A percentile compares a stretch with the other conserved stretches of the same genome.
phyloP scores from a whole-genome alignment of 495 filamentous ascomycete species.

The Aspergillus nidulans region DNA sequence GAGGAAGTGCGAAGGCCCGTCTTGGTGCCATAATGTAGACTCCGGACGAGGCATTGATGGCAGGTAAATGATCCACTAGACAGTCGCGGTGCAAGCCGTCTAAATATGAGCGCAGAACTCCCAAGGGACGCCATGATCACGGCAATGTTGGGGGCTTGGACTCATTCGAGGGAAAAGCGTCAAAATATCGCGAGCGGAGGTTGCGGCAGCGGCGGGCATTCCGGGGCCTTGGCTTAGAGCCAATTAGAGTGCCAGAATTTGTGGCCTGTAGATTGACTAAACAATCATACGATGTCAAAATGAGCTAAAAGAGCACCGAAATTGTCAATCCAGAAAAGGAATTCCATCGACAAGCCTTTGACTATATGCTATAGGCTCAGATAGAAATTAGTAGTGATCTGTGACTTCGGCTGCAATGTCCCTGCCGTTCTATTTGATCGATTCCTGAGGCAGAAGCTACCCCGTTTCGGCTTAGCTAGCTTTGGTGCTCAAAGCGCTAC shows the following conservation, averaged over 20 bases:
- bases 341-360: neutral
- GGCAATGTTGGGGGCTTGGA: slow-evolving; percentile 2
- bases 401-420: neutral
- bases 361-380: neutral
- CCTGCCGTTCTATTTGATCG: neutral
- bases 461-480: slow-evolving; percentile 6
- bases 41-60: slow-evolving; percentile 53
- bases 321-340: too few species aligned
- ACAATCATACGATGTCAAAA: neutral
- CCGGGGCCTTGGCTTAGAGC: neutral
- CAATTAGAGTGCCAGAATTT: slow-evolving; percentile 16
- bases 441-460: slow-evolving; percentile 14
- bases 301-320: neutral
- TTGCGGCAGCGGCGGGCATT: slow-evolving; percentile 4
- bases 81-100: slow-evolving; percentile 45
- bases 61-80: slow-evolving; percentile 56
- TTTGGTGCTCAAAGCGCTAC: neutral
- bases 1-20: slow-evolving; percentile 31
- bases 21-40: slow-evolving; percentile 28
- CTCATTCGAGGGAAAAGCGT: slow-evolving; percentile 3
- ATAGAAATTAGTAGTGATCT: neutral
- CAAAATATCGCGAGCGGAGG: slow-evolving; percentile 5
- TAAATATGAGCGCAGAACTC: slow-evolving; percentile 27
- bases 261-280: neutral
- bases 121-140: slow-evolving; percentile 36